These are phyloP conservation scores for Pichia sp. DNA, from an alignment of 1,139 yeast species.

Conservation along the genomic window DNA sequence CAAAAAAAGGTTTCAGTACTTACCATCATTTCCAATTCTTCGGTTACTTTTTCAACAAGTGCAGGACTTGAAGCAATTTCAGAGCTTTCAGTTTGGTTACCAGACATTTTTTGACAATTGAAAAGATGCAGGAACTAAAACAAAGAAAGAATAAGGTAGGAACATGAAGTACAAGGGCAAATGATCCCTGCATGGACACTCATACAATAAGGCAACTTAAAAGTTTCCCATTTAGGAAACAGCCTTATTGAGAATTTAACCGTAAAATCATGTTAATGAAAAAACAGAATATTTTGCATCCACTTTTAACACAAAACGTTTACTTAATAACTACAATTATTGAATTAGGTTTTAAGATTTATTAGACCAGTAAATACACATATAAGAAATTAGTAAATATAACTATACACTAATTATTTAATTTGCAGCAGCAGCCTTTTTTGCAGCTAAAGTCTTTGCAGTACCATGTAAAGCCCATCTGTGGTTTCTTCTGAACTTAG, in stretches of 20 bases:
- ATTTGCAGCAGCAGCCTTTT: conserved; percentile 18
- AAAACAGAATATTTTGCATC: too few species aligned
- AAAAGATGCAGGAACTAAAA: background rate
- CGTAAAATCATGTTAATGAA: background rate
- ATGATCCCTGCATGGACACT: background rate
- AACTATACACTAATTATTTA: conserved; percentile 8
- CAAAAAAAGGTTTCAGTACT: background rate
- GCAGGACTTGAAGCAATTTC: background rate
- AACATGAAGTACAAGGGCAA: background rate
- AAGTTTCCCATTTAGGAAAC: background rate
- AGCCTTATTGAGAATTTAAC: background rate
- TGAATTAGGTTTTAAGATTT: conserved; percentile 1
- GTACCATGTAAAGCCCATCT: conserved; percentile 98
- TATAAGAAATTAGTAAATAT: conserved; percentile 1
- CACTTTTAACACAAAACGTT: too few species aligned
- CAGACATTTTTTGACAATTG: background rate
- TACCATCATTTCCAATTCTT: conserved; percentile 5
- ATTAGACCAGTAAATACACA: conserved; percentile 8
- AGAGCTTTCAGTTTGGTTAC: background rate
- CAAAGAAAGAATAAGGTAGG: background rate
- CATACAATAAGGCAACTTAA: background rate
- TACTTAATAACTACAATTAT: background rate
- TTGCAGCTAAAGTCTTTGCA: conserved; percentile 82
- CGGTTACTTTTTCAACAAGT: conserved; percentile 3
- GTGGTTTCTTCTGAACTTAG: conserved; percentile 99